Evolutionary conservation across 768 basidiomycete genomes (phyloP).

Genomic region (Boletellus ananas): DNA sequence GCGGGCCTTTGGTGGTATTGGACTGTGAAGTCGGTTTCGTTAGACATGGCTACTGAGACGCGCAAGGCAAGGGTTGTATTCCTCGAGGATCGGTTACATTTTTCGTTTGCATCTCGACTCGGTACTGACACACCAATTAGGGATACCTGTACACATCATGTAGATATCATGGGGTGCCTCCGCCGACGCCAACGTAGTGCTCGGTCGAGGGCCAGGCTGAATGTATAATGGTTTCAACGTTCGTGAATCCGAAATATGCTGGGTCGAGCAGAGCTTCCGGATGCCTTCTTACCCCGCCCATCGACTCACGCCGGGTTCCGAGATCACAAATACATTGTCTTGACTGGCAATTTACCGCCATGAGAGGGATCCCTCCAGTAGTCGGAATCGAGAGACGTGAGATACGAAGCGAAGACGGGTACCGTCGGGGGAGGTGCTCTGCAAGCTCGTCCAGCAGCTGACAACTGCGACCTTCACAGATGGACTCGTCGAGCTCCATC

Average conservation of each 20-base stretch:
- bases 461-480: slow-evolving; percentile 31
- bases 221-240: too few relatives aligned
- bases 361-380: slow-evolving; percentile 30
- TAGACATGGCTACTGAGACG: too few relatives aligned
- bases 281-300: slow-evolving; percentile 15
- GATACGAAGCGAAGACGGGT: slow-evolving; percentile 57
- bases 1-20: slow-evolving; percentile 29
- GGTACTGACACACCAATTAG: too few relatives aligned
- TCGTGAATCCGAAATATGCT: too few relatives aligned
- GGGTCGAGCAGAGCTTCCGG: too few relatives aligned
- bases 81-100: too few relatives aligned
- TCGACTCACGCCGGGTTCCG: slow-evolving; percentile 32
- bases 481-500: slow-evolving; percentile 67
- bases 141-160: neutral
- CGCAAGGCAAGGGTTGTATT: too few relatives aligned
- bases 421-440: slow-evolving; percentile 64
- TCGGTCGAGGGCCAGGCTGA: too few relatives aligned
- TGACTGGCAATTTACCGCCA: slow-evolving; percentile 48
- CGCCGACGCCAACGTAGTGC: too few relatives aligned
- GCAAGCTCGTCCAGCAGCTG: slow-evolving; percentile 64
- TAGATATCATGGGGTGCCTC: neutral
- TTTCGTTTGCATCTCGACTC: too few relatives aligned
- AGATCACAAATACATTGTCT: slow-evolving; percentile 49
- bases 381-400: slow-evolving; percentile 34
- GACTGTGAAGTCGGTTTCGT: slow-evolving; percentile 10